Evolutionary conservation across 108 stramenopile genomes (phyloP).

Genomic region (Fragilariopsis cylindrus): DNA sequence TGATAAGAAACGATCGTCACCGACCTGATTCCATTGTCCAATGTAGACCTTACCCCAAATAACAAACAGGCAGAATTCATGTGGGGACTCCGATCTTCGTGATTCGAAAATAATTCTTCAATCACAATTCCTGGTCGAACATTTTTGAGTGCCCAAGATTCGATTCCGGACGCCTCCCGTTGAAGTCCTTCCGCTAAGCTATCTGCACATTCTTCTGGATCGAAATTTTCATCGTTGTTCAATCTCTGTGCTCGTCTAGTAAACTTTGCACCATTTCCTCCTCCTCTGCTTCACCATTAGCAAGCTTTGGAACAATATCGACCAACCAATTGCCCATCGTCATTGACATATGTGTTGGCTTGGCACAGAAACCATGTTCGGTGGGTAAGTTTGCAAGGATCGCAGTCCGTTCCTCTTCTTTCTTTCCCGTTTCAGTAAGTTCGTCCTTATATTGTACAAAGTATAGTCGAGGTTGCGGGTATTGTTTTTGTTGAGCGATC

Average conservation of each 20-base stretch:
- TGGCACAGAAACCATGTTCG: constrained; percentile 13
- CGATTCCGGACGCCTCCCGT: constrained; percentile 11
- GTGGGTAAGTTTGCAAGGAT: constrained; percentile 11
- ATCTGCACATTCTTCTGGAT: constrained; percentile 6
- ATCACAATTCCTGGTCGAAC: constrained; percentile 22
- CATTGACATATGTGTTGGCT: constrained; percentile 28
- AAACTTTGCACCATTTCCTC: neutral
- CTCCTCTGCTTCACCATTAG: neutral
- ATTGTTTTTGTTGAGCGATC: neutral
- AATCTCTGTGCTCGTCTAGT: constrained; percentile 3
- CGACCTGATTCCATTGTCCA: constrained; percentile 14
- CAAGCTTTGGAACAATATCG: neutral
- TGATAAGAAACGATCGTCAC: neutral
- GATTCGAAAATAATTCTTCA: constrained; percentile 14
- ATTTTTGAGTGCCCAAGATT: constrained; percentile 23
- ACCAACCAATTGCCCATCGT: constrained; percentile 22
- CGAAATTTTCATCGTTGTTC: neutral
- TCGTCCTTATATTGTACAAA: constrained; percentile 8
- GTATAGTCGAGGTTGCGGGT: constrained; percentile 7
- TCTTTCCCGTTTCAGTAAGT: neutral
- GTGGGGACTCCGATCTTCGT: constrained; percentile 7
- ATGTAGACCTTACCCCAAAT: constrained; percentile 27
- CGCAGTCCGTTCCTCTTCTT: constrained; percentile 8
- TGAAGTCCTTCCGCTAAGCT: constrained; percentile 20
- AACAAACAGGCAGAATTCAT: constrained; percentile 24